Base-by-base conservation (phyloP, 208 protist species). In the Lotmaria passim region DNA sequence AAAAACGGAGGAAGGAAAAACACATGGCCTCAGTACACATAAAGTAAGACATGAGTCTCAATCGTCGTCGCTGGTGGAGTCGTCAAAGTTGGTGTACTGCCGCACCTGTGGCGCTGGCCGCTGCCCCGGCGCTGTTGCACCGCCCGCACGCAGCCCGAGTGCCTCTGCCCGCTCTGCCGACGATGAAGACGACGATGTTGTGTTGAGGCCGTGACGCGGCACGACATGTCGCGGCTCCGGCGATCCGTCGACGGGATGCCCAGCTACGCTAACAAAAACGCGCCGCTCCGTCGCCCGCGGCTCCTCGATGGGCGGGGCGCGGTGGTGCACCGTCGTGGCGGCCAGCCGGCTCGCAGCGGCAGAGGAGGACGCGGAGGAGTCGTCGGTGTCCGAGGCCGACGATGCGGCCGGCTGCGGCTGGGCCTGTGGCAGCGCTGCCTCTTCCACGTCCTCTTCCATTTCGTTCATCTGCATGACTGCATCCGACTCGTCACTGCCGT, bases 151-250 rank as follows among this genome's bases (percentile, higher is more conserved):
- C 43, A 76, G 70, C 46, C 71, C 61, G 5, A 63, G 65, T 50
- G 57, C 69, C 44, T 66, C 65, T 31, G 55, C 53, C 46, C 53
- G 31, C 60, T 62, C 73, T 11, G 80, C 64, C 31, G 55, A 75
- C 5, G 82, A 83, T 7, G 76, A 81, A 14, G 83, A 89, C 10
- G 80, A 86, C 7, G 79, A 76, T 0, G 83, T 86, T 5, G 83
- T 86, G 21, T 71, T 55, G 15, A 62, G 65, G 12, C 83, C 83
- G 61, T 89, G 83, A 5, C 63, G 74, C 17, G 83, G 79, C 11
- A 89, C 83, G 31, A 59, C 59, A 19, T 76, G 63, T 19, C 73
- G 60, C 6, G 51, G 61, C 36, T 75, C 65, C 39, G 78, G 47
- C 17, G 69, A 69, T 8, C 71, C 79, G 1, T 62, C 74, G 11